Base-by-base conservation (phyloP, 805 yeast species). In the Wickerhamiella vanderwaltii region DNA sequence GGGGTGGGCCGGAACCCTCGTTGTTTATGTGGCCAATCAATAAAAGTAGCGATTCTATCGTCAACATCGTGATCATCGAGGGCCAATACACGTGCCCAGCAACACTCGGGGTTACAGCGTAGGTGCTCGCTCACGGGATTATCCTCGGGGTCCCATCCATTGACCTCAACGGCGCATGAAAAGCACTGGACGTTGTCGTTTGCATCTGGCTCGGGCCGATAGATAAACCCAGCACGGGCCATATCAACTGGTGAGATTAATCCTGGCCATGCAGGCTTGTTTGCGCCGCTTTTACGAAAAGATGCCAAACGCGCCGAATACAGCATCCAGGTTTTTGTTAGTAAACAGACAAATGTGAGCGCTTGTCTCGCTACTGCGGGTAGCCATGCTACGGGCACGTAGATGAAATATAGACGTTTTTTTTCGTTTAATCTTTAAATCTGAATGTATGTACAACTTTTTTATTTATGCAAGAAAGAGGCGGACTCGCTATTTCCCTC, bases 151-250 rank as follows among this genome's bases (percentile, higher is more conserved):
- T 15, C 24, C 44, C 44, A 41, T 4, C 28, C 40, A 13, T 13
- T 6, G 5, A 41, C n/a, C 9, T 41, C 39, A 9, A 41, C 31
- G 7, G n/a, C n/a, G 32, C 44, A 41, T 18, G n/a, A 6, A 12
- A 41, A 41, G 36, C 44, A 41, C 20, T 22, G 25, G 11, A 26
- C 29, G 12, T 29, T 35, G 16, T 35, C 39, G 13, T 25, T 19
- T 4, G 31, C 18, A 12, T 23, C 31, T 12, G 24, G 24, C 3
- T 4, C 13, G 9, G 43, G 43, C 11, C 19, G 25, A 13, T 29
- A 28, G 11, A 28, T 16, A 22, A 41, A 41, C 4, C 44, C 44
- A 12, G 44, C 40, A 6, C 31, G 23, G 12, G 44, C 44, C 32
- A 41, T 28, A 11, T 23, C 28, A 6, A 23, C 31, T 3, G 36